Conservation (phyloP, 148 eudicot species). For the Chenopodium berlandieri region DNA sequence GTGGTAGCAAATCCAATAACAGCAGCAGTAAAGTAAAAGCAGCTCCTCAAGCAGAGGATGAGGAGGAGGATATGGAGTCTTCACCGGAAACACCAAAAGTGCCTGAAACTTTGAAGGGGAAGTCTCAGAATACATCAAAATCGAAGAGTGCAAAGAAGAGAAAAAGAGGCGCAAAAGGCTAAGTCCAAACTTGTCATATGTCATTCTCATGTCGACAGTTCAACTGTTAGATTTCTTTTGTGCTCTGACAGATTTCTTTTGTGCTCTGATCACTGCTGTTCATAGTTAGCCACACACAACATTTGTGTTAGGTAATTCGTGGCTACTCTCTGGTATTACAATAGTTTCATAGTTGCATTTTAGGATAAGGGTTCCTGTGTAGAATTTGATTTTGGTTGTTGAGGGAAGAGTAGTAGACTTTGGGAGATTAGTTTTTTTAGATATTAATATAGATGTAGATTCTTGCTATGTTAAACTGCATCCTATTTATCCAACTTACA, state of each 20-base stretch:
- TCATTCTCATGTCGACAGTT: not conserved
- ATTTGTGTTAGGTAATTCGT: slow-evolving; percentile 10
- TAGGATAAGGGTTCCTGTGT: slow-evolving; percentile 11
- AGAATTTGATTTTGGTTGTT: slow-evolving; percentile 22
- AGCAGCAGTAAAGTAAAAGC: slow-evolving; percentile 42
- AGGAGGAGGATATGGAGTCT: slow-evolving; percentile 41
- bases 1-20: slow-evolving; percentile 35
- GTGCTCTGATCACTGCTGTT: not conserved
- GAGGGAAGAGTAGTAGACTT: slow-evolving; percentile 8
- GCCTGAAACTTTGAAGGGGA: slow-evolving; percentile 29
- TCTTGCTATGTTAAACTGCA: slow-evolving; percentile 3
- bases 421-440: slow-evolving; percentile 25
- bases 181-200: not conserved
- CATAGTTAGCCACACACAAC: slow-evolving; percentile 9
- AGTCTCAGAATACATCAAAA: slow-evolving; percentile 22
- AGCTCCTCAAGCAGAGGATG: slow-evolving; percentile 33
- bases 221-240: slow-evolving; percentile 5
- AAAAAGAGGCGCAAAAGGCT: slow-evolving; percentile 20
- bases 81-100: slow-evolving; percentile 34
- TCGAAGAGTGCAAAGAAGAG: slow-evolving; percentile 33
- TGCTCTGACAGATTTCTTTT: slow-evolving; percentile 7
- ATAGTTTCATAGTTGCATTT: not conserved
- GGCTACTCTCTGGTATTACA: slow-evolving; percentile 12
- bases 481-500: slow-evolving; percentile 25
- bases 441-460: slow-evolving; percentile 27